Evolutionary conservation across 176 grass and related monocot genomes (phyloP), one percentile per base, ranked within the genome.

Genomic region (Juncus effusus): DNA sequence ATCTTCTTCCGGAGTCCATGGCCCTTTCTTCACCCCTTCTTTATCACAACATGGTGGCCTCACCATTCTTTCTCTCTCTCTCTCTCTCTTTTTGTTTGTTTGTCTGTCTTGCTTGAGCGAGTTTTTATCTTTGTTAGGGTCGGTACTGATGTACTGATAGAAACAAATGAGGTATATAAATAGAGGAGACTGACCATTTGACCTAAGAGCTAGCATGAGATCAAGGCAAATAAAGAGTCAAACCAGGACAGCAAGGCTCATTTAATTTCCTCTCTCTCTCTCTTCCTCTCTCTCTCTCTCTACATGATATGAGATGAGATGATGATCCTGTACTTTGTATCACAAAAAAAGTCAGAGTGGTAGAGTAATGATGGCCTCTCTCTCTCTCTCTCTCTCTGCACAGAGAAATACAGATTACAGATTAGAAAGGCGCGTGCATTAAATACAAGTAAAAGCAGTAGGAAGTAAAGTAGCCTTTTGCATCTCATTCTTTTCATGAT

Each of bases 1-100:
- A 82, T 92, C 89, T 73, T 93, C 89, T 74, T 93, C 89, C 38
- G 89, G 84, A 13, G 84, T 88, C 89, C 89, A 93, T 36, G 89
- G 89, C 3, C 89, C 89, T 75, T 93, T 93, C 89, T 88, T 93
- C 71, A 88, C 81, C 10, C 78, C 78, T 7, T 75, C 84, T 77
- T 80, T 82, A 52, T 77, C 67, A 54, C 78, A 88, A 62, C 89
- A 93, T 56, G 89, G 81, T 62, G 76, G 76, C 11, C 84, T 83
- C 36, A 82, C 81, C 89, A 92, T 91, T 7, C 42, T 54, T 13
- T 73, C 41, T 40, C 3, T 15, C 51, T 67, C 1, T 40, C 40
- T 49, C 12, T 39, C 4, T 66, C 1, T 67, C 2, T 64, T 6
- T 56, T 42, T 15, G 13, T 53, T 28, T 76, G 11, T 28, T 5